Conservation (phyloP, 106 monocot genomes). For the Allium fistulosum region DNA sequence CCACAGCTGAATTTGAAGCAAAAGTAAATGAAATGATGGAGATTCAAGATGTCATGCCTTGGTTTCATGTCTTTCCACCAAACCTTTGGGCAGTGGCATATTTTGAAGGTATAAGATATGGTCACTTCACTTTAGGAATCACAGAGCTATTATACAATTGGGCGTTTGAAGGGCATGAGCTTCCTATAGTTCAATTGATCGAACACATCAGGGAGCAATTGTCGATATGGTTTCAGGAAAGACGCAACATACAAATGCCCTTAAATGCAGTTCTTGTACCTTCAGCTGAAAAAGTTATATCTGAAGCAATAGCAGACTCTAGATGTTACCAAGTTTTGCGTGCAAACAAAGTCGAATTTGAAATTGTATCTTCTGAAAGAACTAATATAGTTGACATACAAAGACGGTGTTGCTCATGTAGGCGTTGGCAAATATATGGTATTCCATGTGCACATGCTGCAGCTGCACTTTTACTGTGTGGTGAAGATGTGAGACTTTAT, state of each 20-base stretch:
- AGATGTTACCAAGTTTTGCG: conserved; percentile 93
- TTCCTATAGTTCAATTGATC: conserved; percentile 93
- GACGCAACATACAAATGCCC: conserved; percentile 44
- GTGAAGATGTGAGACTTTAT: conserved; percentile 74
- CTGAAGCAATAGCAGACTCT: conserved; percentile 79
- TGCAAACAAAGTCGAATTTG: conserved; percentile 98
- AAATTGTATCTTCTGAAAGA: conserved; percentile 91
- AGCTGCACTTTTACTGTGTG: conserved; percentile 84
- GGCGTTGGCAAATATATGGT: conserved; percentile 94
- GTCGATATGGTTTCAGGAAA: conserved; percentile 59
- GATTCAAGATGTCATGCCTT: conserved; percentile 76
- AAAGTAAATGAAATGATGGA: conserved; percentile 88
- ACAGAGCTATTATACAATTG: conserved; percentile 80
- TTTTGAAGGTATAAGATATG: conserved; percentile 81
- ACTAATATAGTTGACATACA: conserved; percentile 96
- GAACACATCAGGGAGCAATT: conserved; percentile 75
- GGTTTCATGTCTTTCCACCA: conserved; percentile 79
- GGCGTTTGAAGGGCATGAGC: conserved; percentile 93
- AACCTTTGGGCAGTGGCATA: conserved; percentile 91
- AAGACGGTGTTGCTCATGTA: conserved; percentile 72
- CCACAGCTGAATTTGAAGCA: conserved; percentile 73
- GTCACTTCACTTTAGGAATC: conserved; percentile 65
- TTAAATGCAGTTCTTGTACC: conserved; percentile 76
- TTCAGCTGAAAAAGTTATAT: conserved; percentile 76
- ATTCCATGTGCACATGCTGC: conserved; percentile 97